Evolutionary conservation across 371 early-diverging fungal genomes (phyloP).

Genomic region (Mucor sp.): DNA sequence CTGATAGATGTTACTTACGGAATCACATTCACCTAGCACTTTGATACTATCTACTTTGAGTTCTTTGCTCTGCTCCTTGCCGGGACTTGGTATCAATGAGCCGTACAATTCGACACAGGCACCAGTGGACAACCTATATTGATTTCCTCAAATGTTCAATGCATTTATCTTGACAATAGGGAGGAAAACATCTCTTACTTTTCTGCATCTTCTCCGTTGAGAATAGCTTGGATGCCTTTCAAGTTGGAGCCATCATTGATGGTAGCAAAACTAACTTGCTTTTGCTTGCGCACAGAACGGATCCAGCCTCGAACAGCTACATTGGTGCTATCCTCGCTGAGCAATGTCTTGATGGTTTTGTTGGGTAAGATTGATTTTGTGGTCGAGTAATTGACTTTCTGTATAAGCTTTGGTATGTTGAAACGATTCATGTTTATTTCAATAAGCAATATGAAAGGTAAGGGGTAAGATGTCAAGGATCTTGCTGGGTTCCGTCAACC

Average conservation of each 20-base stretch:
- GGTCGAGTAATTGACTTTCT: slow-evolving; percentile 6
- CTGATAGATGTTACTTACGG: slow-evolving; percentile 34
- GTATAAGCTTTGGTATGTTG: background rate
- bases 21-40: slow-evolving; percentile 70
- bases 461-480: slow-evolving; percentile 4
- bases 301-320: slow-evolving; percentile 81
- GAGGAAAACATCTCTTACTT: slow-evolving; percentile 28
- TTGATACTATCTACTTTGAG: slow-evolving; percentile 61
- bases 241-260: slow-evolving; percentile 77
- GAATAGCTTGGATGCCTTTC: slow-evolving; percentile 75
- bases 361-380: slow-evolving; percentile 23
- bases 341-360: slow-evolving; percentile 18
- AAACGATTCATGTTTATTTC: slow-evolving; percentile 6
- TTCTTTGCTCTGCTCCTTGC: slow-evolving; percentile 76
- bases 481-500: background rate
- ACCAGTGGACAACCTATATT: slow-evolving; percentile 68
- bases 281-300: slow-evolving; percentile 79
- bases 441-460: background rate
- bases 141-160: background rate
- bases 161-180: background rate
- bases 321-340: slow-evolving; percentile 9
- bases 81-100: slow-evolving; percentile 64
- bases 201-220: slow-evolving; percentile 56
- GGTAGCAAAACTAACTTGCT: slow-evolving; percentile 74
- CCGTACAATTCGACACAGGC: slow-evolving; percentile 73